Evolutionary conservation across 2,329 filamentous ascomycete genomes (phyloP).

Genomic region (Aspergillus persii): DNA sequence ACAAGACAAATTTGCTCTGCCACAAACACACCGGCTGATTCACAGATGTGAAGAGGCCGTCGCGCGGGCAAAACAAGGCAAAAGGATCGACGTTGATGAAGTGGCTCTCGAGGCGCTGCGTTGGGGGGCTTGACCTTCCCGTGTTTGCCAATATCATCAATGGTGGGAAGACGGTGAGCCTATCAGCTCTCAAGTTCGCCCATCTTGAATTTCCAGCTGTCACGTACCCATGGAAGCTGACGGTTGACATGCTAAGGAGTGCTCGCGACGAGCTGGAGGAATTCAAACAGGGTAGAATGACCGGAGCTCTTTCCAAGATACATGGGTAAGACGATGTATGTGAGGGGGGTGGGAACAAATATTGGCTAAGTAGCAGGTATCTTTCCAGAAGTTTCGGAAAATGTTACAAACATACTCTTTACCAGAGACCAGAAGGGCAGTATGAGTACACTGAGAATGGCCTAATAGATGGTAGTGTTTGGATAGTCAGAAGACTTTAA

Average conservation of each 20-base stretch:
- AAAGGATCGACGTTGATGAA: conserved; percentile 45
- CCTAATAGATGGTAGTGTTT: too few relatives aligned
- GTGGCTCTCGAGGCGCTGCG: conserved; percentile 43
- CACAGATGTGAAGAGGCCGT: conserved; percentile 47
- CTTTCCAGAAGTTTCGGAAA: neutral
- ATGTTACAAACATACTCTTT: neutral
- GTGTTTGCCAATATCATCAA: conserved; percentile 48
- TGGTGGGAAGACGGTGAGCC: conserved; percentile 42
- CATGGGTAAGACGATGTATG: conserved; percentile 46
- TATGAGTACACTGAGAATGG: too few relatives aligned
- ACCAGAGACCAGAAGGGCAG: neutral
- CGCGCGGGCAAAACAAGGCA: conserved; percentile 41
- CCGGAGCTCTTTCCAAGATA: conserved; percentile 44
- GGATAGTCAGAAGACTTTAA: too few relatives aligned
- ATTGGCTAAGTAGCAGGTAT: conserved; percentile 21
- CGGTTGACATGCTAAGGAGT: conserved; percentile 44
- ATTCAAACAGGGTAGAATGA: conserved; percentile 43
- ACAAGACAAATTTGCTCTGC: conserved; percentile 47
- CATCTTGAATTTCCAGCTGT: conserved; percentile 42
- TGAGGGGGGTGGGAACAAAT: conserved; percentile 46
- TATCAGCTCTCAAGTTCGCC: conserved; percentile 40
- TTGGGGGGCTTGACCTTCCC: conserved; percentile 39
- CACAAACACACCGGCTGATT: conserved; percentile 43
- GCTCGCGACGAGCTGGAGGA: conserved; percentile 34
- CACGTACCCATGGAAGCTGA: conserved; percentile 47